A percentile compares a stretch with the other conserved stretches of the same genome.
phyloP scores from a whole-genome alignment of 2,329 filamentous ascomycete genomes.

The Ceratocystis huliohia region DNA sequence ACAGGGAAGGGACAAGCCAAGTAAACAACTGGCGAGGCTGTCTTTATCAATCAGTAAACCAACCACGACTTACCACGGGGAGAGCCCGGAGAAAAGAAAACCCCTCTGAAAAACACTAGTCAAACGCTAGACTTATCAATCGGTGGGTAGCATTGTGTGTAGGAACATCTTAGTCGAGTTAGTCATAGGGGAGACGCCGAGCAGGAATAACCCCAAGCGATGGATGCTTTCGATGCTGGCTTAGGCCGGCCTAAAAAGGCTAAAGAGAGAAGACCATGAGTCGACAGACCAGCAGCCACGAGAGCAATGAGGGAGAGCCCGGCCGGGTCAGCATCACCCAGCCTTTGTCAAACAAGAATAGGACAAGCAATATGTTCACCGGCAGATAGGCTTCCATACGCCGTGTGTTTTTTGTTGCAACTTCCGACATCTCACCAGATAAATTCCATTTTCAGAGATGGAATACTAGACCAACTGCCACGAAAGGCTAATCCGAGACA shows the following conservation, averaged over 20 bases:
- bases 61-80: background rate
- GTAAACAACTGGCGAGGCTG: background rate
- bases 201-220: background rate
- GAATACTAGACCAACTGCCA: no score
- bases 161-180: background rate
- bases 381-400: no score
- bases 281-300: no score
- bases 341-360: no score
- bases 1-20: background rate
- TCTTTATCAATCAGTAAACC: background rate
- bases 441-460: no score
- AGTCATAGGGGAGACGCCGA: slow-evolving; percentile 1
- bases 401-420: no score
- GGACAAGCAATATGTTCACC: no score
- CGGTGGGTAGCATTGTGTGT: background rate
- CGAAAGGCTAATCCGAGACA: no score
- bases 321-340: no score
- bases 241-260: background rate
- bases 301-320: no score
- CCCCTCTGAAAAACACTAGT: background rate
- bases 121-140: background rate
- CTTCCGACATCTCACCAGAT: no score
- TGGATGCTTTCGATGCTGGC: background rate
- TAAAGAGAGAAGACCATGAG: no score
- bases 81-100: background rate